A percentile compares a stretch with the other conserved stretches of the same genome.
These are phyloP conservation scores for Ophiostoma pallidulum DNA, from an alignment of 2,329 filamentous ascomycete species.

Conservation along the genomic window DNA sequence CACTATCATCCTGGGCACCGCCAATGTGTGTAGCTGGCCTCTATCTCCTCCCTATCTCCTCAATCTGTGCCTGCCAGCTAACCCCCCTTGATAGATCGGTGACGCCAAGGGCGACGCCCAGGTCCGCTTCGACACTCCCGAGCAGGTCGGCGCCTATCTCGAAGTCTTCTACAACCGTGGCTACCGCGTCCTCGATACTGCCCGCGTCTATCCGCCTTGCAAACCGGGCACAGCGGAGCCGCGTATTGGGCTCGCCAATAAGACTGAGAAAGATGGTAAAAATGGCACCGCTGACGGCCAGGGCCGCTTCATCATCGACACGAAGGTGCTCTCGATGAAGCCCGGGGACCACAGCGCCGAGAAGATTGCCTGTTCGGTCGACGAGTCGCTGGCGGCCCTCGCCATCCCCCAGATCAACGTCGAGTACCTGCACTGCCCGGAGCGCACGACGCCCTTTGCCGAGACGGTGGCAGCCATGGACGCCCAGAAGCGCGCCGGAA, in stretches of 20 bases:
- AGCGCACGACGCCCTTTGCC: constrained; percentile 30
- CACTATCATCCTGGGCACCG: constrained; percentile 2
- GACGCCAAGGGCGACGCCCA: neutral
- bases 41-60: too few species aligned
- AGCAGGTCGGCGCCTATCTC: constrained; percentile 20
- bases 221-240: constrained; percentile 23
- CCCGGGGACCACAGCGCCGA: constrained; percentile 22
- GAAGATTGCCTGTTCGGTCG: constrained; percentile 23
- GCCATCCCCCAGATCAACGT: constrained; percentile 23
- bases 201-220: constrained; percentile 23
- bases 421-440: constrained; percentile 33
- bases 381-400: constrained; percentile 24
- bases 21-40: neutral
- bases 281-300: too few species aligned
- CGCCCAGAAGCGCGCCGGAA: constrained; percentile 27
- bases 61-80: neutral
- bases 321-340: constrained; percentile 24
- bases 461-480: constrained; percentile 30
- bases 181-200: constrained; percentile 24
- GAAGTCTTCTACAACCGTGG: constrained; percentile 21
- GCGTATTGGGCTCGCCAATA: constrained; percentile 21
- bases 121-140: constrained; percentile 13
- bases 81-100: constrained; percentile 1
- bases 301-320: constrained; percentile 26
- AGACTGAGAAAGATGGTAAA: too few species aligned